A percentile compares a stretch with the other conserved stretches of the same genome.
phyloP scores from a whole-genome alignment of 148 eudicot species.

The Fallopia convolvulus region DNA sequence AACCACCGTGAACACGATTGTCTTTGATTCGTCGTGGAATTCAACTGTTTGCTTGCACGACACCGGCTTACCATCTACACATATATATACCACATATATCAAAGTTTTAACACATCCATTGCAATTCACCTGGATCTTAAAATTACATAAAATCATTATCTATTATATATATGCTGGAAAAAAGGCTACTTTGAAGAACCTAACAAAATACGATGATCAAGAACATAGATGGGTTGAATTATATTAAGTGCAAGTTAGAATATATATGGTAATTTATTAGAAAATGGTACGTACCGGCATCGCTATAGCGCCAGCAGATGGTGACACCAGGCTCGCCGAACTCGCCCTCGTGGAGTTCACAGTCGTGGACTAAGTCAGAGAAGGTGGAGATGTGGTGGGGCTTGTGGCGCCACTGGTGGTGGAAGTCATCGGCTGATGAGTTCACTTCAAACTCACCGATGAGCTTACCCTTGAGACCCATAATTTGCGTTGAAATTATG shows the following conservation, averaged over 20 bases:
- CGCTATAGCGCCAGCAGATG: conserved; percentile 8
- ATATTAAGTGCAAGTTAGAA: too few relatives aligned
- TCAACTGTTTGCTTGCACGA: background rate
- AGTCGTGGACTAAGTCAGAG: conserved; percentile 7
- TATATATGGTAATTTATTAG: background rate
- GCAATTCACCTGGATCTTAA: too few relatives aligned
- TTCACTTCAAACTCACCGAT: background rate
- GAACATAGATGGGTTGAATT: too few relatives aligned
- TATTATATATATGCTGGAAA: too few relatives aligned
- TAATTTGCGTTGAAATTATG: background rate
- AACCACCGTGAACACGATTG: background rate
- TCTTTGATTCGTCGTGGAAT: background rate
- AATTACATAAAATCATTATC: too few relatives aligned
- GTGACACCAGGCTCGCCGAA: conserved; percentile 8
- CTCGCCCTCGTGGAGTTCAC: conserved; percentile 5
- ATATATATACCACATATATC: background rate
- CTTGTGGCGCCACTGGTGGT: background rate
- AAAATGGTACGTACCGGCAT: background rate
- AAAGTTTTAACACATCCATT: too few relatives aligned
- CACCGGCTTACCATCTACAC: background rate
- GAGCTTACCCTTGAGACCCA: conserved; percentile 12
- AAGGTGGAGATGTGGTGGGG: conserved; percentile 8
- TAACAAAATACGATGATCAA: too few relatives aligned
- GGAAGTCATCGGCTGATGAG: conserved; percentile 5
- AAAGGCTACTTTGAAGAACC: too few relatives aligned